These are phyloP conservation scores for Ceriops zippeliana DNA, from an alignment of 345 rosid genomes.

Conservation along the genomic window DNA sequence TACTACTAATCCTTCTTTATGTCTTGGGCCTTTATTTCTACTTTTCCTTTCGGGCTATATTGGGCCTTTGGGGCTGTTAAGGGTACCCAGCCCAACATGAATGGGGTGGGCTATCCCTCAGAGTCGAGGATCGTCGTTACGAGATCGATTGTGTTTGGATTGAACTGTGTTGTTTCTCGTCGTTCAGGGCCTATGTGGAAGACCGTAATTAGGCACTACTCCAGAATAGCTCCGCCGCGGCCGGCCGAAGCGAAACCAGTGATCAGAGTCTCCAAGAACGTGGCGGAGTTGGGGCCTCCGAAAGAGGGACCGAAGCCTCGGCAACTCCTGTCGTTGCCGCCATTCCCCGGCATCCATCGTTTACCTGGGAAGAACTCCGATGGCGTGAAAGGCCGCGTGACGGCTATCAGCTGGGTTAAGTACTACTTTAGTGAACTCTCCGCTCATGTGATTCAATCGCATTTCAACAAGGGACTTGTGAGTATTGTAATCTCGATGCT, in stretches of 20 bases:
- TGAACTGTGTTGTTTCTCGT: too few species aligned
- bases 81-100: too few species aligned
- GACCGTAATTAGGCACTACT: conserved; percentile 30
- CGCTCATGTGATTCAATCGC: conserved; percentile 59
- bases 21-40: too few species aligned
- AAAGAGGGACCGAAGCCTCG: conserved; percentile 74
- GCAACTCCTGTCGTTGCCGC: conserved; percentile 76
- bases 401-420: conserved; percentile 82
- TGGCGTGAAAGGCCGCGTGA: conserved; percentile 33
- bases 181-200: background rate
- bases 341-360: conserved; percentile 57
- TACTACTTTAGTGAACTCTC: conserved; percentile 64
- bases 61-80: too few species aligned
- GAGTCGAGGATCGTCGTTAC: too few species aligned
- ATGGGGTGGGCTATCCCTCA: too few species aligned
- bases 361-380: conserved; percentile 44
- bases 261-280: conserved; percentile 56
- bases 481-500: conserved; percentile 18
- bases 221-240: conserved; percentile 52
- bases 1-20: too few species aligned
- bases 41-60: too few species aligned
- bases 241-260: conserved; percentile 32
- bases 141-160: too few species aligned
- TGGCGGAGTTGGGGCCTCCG: conserved; percentile 52
- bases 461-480: conserved; percentile 85